Base-by-base conservation (phyloP, 139 green algal species). In the Chlorella sp. region DNA sequence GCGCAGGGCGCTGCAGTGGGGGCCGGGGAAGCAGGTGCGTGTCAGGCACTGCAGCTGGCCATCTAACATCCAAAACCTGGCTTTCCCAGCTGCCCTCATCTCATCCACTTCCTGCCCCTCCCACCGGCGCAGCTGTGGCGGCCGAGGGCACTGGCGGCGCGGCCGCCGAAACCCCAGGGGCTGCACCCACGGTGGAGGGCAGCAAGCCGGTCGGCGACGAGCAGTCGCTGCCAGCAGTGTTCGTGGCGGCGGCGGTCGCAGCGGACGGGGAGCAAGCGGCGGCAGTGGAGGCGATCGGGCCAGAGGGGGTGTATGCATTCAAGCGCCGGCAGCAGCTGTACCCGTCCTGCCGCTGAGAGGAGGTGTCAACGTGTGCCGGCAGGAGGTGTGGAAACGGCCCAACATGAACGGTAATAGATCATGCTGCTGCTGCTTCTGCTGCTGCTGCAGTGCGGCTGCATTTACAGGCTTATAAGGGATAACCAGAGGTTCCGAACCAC, bases 291-390 rank as follows among this genome's bases (percentile, higher is more conserved):
- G 11, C 77, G 15, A 72, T 92, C 31, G 5, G n/a, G n/a, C n/a
- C n/a, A n/a, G n/a, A 35, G 3, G 83, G 88, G 48, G 48, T 92
- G 38, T 81, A 50, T 50, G 58, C 53, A 7, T 90, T 87, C 78
- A 94, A 93, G 71, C 80, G 88, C 0, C 38, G 67, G 21, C 88
- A 89, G 53, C 79, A 84, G 63, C 56, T 88, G 59, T 89, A 74
- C 27, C n/a, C n/a, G n/a, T n/a, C n/a, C n/a, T n/a, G n/a, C n/a
- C n/a, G n/a, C n/a, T n/a, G n/a, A n/a, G n/a, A n/a, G n/a, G n/a
- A n/a, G n/a, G n/a, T n/a, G n/a, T n/a, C n/a, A n/a, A n/a, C n/a
- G n/a, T n/a, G n/a, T n/a, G n/a, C n/a, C n/a, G n/a, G n/a, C n/a
- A n/a, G n/a, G n/a, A n/a, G n/a, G n/a, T n/a, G n/a, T n/a, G n/a